phyloP scores from a whole-genome alignment of 2,329 filamentous ascomycete species.

The Pseudopithomyces maydicus region DNA sequence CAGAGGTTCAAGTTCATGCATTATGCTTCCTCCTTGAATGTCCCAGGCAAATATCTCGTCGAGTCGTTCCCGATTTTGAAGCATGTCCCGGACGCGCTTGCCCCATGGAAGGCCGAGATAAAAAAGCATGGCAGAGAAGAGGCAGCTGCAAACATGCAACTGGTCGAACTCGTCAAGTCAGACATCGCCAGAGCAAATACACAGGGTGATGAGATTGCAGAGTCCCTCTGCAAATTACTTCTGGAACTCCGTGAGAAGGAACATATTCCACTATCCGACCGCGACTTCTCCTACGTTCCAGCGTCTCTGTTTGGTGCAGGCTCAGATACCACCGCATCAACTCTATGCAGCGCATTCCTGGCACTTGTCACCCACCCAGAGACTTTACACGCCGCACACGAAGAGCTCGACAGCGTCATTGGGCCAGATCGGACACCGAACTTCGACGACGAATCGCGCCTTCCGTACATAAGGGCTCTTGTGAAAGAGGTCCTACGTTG shows the following conservation, averaged over 20 bases:
- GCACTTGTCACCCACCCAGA: slow-evolving; percentile 55
- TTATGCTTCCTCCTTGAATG: slow-evolving; percentile 54
- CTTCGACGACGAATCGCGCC: slow-evolving; percentile 43
- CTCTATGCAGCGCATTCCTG: slow-evolving; percentile 55
- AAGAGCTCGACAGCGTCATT: slow-evolving; percentile 46
- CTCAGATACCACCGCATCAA: slow-evolving; percentile 57
- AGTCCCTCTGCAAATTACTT: slow-evolving; percentile 52
- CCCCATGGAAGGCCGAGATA: slow-evolving; percentile 55
- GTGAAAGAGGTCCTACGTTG: slow-evolving; percentile 45
- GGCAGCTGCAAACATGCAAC: slow-evolving; percentile 48
- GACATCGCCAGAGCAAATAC: slow-evolving; percentile 46
- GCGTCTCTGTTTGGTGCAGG: slow-evolving; percentile 55
- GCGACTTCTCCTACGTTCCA: slow-evolving; percentile 52
- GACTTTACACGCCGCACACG: slow-evolving; percentile 50
- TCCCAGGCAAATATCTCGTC: slow-evolving; percentile 52
- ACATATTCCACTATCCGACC: slow-evolving; percentile 46
- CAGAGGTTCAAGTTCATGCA: slow-evolving; percentile 57
- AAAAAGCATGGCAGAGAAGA: slow-evolving; percentile 45
- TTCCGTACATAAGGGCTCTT: slow-evolving; percentile 47
- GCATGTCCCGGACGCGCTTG: slow-evolving; percentile 50
- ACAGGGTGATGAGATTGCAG: slow-evolving; percentile 41
- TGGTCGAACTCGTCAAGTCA: slow-evolving; percentile 48
- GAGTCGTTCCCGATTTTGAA: slow-evolving; percentile 54
- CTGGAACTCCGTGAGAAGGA: slow-evolving; percentile 49
- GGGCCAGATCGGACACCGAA: slow-evolving; percentile 37